These are phyloP conservation scores for Zanthoxylum bungeanum DNA, from an alignment of 345 rosid genomes.

Conservation along the genomic window DNA sequence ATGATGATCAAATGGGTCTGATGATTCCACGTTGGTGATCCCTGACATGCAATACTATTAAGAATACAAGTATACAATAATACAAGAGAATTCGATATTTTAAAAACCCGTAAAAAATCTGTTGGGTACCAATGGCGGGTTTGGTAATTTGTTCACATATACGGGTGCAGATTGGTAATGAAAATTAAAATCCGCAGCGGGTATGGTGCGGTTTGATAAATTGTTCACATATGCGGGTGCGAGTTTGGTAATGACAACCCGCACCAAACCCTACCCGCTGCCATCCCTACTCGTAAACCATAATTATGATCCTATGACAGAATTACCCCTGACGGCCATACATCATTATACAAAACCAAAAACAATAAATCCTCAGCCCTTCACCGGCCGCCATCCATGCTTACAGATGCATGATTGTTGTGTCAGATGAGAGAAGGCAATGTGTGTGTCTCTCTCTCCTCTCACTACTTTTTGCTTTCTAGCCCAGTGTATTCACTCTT, in stretches of 20 bases:
- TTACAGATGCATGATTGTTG: constrained; percentile 86
- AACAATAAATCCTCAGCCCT: constrained; percentile 48
- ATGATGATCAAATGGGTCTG: constrained; percentile 33
- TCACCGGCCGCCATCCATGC: constrained; percentile 94
- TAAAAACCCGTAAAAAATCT: too few relatives aligned
- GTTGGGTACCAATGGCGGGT: too few relatives aligned
- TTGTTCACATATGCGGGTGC: too few relatives aligned
- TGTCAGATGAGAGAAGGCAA: constrained; percentile 65
- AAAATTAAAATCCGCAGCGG: too few relatives aligned
- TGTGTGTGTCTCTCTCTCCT: constrained; percentile 26
- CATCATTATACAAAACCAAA: constrained; percentile 32
- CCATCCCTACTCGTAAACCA: too few relatives aligned
- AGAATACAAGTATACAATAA: too few relatives aligned
- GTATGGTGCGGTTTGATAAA: too few relatives aligned
- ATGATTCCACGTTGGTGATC: constrained; percentile 29
- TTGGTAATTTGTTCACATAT: too few relatives aligned
- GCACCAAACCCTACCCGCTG: too few relatives aligned
- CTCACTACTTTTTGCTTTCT: background rate
- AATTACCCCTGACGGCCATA: constrained; percentile 38
- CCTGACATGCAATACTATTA: constrained; percentile 72
- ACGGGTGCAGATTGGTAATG: too few relatives aligned
- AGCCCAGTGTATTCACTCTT: constrained; percentile 8
- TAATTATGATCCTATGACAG: constrained; percentile 6
- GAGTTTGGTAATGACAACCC: too few relatives aligned
- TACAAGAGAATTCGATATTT: too few relatives aligned